Base-by-base conservation (phyloP, 345 rosid genomes). In the Eutrema yunnanense region DNA sequence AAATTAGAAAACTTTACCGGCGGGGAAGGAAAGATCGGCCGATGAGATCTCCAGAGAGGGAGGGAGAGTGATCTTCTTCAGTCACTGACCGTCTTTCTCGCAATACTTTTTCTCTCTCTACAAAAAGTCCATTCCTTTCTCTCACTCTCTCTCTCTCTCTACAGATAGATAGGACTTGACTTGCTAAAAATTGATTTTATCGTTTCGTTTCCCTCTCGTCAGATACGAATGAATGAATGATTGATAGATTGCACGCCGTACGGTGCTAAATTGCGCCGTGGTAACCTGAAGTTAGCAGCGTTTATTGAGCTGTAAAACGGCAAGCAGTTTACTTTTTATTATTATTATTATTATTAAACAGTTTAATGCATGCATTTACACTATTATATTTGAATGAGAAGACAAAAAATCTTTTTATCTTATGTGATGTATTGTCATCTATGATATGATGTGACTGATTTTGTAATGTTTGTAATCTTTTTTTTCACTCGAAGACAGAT, bases 141-240 rank as follows among this genome's bases (percentile, higher is more conserved):
- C 56, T 62, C 14, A 43, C 49, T 65, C 43, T 40, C 14, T 33
- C 7, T 33, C 7, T 33, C 22, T 22, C 2, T 22, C 26, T 49
- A 61, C 27, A 71, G 75, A 71, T 50, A 62, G 62, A 71, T 50
- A 62, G 62, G 52, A 62, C 26, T 71, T 61, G 68, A 61, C 19
- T 70, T 70, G 48, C 29, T 42, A 8, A 16, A 43, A 51, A 22
- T 51, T 30, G 64, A 30, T 62, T 63, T 38, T 38, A 52, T 69
- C 51, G 70, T 53, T 75, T 75, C 63, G 69, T 67, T 68, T 74
- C 74, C 74, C 74, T 67, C 79, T 75, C 26, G 19, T 53, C 12
- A 46, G 58, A 75, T 62, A 69, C 79, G 74, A 75, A 53, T 59
- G 14, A 75, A 53, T 59, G 14, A 68, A 66, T 61, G 58, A 61